These are phyloP conservation scores for Penicillium arizonense DNA, from an alignment of 495 filamentous ascomycete species.

Conservation along the genomic window DNA sequence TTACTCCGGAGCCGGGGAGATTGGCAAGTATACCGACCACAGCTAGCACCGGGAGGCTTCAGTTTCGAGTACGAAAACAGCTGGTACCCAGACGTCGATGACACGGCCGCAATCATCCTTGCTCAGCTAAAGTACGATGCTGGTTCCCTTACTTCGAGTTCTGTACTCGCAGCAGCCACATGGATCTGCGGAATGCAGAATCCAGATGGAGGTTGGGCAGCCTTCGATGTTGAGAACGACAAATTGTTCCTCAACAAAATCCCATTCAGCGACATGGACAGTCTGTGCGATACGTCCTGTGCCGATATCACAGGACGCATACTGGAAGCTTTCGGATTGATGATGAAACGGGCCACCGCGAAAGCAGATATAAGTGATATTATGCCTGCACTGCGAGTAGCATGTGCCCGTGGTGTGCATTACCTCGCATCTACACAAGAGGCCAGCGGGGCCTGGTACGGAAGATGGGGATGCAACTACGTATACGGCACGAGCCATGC, in stretches of 20 bases:
- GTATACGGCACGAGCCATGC: conserved; percentile 36
- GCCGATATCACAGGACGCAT: conserved; percentile 38
- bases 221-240: conserved; percentile 41
- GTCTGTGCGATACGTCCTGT: conserved; percentile 31
- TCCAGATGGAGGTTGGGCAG: conserved; percentile 42
- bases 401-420: conserved; percentile 40
- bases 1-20: conserved; percentile 25
- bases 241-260: conserved; percentile 38
- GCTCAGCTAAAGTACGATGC: conserved; percentile 30
- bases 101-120: conserved; percentile 37
- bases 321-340: conserved; percentile 38
- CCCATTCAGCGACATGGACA: conserved; percentile 45
- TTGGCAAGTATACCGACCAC: conserved; percentile 29
- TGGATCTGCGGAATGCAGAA: conserved; percentile 50
- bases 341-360: conserved; percentile 8
- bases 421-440: conserved; percentile 27
- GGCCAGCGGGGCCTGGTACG: conserved; percentile 30
- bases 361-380: not conserved
- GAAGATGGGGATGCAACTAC: conserved; percentile 41
- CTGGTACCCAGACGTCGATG: conserved; percentile 44
- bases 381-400: conserved; percentile 31
- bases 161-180: conserved; percentile 14
- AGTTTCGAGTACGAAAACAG: conserved; percentile 35
- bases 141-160: not conserved
- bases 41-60: conserved; percentile 25